Base-by-base conservation (phyloP, 805 yeast genomes). In the Saturnispora hagleri region DNA sequence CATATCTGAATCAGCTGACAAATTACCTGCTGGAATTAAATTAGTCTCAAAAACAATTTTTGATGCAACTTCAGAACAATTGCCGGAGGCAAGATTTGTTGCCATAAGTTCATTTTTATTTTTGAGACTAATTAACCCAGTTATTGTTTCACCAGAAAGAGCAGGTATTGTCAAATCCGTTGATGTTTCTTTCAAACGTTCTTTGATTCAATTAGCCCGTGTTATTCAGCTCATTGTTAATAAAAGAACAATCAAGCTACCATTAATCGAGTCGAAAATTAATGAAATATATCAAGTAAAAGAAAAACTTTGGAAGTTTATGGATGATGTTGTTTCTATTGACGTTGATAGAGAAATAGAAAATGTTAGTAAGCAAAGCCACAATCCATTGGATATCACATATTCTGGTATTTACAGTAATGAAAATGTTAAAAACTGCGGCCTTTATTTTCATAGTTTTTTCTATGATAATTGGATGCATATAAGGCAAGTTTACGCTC, bases 101-200 rank as follows among this genome's bases (percentile, higher is more conserved):
- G 89, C 95, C 1, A 84, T 89, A 27, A 96, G 97, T 0, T 89
- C 96, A 0, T 91, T 86, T 63, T 72, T 91, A 51, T 90, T 91
- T 61, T 71, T 91, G 58, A 70, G 96, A 52, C 80, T 84, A 55
- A 75, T 85, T 54, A 86, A 95, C 63, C 97, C 98, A 12, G 95
- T 96, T 0, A 82, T 90, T 58, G 90, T 90, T 13, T 81, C 89
- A 34, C 97, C 97, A 0, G 95, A 87, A 52, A 73, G 83, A 6
- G 74, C 59, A 35, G 60, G 60, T 24, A 62, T 69, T 46, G 52
- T 59, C 2, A 27, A 55, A 9, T 36, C 48, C 1, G 35, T 46
- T 10, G 53, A 60, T 4, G 50, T 55, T n/a, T 55, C 52, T 8
- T 58, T 64, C 46, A 68, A 89, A 55, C 75, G 96, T 56, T 78